These are phyloP conservation scores for Dactylonectria macrodidyma DNA, from an alignment of 2,329 filamentous ascomycete species.

Conservation along the genomic window DNA sequence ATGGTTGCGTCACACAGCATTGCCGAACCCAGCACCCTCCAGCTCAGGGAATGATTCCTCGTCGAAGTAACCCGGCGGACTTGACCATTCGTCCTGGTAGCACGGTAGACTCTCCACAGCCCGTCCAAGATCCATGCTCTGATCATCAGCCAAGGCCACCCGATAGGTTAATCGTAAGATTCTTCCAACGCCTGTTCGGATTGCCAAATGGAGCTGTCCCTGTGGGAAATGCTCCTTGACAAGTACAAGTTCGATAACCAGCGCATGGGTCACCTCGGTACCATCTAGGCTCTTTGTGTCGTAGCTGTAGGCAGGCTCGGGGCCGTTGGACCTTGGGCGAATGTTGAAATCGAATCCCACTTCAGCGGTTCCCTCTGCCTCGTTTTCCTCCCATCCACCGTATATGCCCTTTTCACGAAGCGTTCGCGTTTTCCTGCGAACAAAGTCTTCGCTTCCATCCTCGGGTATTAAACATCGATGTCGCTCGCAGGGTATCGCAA, in stretches of 20 bases:
- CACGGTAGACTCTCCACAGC: conserved; percentile 22
- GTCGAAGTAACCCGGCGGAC: conserved; percentile 20
- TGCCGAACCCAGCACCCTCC: not conserved
- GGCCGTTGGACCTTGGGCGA: conserved; percentile 43
- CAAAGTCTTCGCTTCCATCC: not conserved
- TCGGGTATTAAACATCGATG: conserved; percentile 63
- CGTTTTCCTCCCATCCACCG: conserved; percentile 85
- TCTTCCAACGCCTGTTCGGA: conserved; percentile 88
- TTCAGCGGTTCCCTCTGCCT: conserved; percentile 57
- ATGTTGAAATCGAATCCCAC: conserved; percentile 78
- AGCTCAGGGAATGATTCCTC: not conserved
- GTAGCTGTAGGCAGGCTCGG: conserved; percentile 75
- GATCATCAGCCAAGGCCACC: conserved; percentile 79
- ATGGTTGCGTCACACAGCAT: not conserved
- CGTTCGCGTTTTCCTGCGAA: conserved; percentile 74
- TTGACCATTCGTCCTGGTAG: conserved; percentile 26
- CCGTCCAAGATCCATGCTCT: conserved; percentile 1
- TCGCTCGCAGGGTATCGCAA: conserved; percentile 82
- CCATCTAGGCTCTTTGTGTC: conserved; percentile 82
- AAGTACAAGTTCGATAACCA: conserved; percentile 93
- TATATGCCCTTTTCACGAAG: conserved; percentile 86
- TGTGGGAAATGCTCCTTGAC: conserved; percentile 87
- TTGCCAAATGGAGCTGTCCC: conserved; percentile 75
- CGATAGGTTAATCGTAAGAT: conserved; percentile 93
- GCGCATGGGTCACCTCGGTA: conserved; percentile 83